A percentile compares a stretch with the other conserved stretches of the same genome.
Conservation (phyloP, 176 grass and related monocot genomes). For the Zizania latifolia region DNA sequence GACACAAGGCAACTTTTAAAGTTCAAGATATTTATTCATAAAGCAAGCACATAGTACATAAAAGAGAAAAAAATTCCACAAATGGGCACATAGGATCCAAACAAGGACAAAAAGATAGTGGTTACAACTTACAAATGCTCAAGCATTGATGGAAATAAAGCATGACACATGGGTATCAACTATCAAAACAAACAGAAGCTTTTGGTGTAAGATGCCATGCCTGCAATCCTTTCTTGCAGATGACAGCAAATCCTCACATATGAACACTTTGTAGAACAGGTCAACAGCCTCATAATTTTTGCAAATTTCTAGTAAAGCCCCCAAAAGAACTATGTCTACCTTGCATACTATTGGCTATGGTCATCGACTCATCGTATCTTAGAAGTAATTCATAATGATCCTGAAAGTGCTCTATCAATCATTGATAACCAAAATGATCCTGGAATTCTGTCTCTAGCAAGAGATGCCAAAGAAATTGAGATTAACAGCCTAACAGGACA, state of each 20-base stretch:
- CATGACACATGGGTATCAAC: conserved; percentile 8
- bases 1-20: conserved; percentile 13
- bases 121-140: neutral
- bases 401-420: neutral
- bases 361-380: neutral
- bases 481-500: neutral
- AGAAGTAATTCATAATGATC: neutral
- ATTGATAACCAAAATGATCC: neutral
- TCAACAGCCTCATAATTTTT: neutral
- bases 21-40: neutral
- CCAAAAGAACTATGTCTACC: neutral
- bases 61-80: neutral
- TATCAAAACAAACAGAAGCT: neutral
- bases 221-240: neutral
- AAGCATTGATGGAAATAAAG: neutral
- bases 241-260: neutral
- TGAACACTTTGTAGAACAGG: conserved; percentile 4
- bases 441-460: neutral
- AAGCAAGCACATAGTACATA: neutral
- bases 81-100: neutral
- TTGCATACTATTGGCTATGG: neutral
- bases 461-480: neutral
- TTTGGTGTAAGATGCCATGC: neutral
- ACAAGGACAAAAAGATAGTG: neutral
- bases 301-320: neutral